Conservation (phyloP, 2,329 filamentous ascomycete genomes). For the Zymoseptoria pseudotritici region DNA sequence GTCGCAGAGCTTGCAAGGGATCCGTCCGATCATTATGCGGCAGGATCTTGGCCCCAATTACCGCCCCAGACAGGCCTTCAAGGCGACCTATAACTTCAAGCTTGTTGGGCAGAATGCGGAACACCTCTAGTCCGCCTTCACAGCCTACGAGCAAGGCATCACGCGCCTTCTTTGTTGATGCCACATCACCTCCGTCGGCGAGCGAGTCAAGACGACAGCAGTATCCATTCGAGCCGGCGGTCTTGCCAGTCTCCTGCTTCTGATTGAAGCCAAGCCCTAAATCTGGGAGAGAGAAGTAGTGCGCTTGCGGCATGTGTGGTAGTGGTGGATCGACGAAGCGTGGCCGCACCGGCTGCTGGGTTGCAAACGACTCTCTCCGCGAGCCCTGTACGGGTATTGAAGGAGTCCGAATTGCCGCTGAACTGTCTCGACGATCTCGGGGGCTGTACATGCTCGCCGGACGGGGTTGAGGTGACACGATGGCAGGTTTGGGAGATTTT, state of each 20-base stretch:
- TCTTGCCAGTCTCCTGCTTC: conserved; percentile 29
- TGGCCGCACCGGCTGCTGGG: conserved; percentile 10
- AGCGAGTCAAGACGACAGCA: conserved; percentile 77
- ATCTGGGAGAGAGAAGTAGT: conserved; percentile 29
- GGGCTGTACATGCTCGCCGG: conserved; percentile 9
- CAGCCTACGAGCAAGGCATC: conserved; percentile 70
- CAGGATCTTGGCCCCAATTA: conserved; percentile 75
- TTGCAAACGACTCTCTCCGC: conserved; percentile 19
- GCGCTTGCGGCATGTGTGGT: conserved; percentile 30
- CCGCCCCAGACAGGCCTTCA: conserved; percentile 69
- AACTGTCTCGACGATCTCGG: conserved; percentile 8
- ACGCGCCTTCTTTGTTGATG: conserved; percentile 40
- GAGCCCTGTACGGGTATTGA: conserved; percentile 1
- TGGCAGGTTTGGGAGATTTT: conserved; percentile 10
- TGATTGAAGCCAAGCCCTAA: conserved; percentile 21
- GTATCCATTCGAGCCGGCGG: conserved; percentile 50
- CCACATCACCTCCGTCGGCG: conserved; percentile 40
- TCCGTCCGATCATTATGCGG: conserved; percentile 55
- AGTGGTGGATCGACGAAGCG: conserved; percentile 25
- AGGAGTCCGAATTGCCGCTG: conserved; percentile 4
- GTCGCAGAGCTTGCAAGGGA: conserved; percentile 50
- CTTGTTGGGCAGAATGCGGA: conserved; percentile 63
- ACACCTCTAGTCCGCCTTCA: conserved; percentile 71
- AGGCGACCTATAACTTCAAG: conserved; percentile 63
- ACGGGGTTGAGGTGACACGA: conserved; percentile 11